Percentiles rank a stretch among this genome's conserved stretches.
Evolutionary conservation across 352 stramenopile genomes (phyloP).

Genomic region (Pythium periplocum): DNA sequence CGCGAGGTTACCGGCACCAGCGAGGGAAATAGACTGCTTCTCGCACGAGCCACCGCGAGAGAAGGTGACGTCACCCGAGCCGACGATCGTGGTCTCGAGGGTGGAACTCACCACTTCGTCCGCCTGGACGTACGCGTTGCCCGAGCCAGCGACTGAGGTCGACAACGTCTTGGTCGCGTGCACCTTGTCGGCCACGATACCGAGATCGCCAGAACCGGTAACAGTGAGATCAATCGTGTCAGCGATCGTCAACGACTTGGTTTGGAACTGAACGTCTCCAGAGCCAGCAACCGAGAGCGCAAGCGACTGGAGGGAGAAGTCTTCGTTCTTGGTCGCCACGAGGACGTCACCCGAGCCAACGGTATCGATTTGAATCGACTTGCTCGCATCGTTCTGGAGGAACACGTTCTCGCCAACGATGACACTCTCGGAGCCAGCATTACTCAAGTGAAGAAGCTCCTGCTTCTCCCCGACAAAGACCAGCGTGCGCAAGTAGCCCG

Average conservation of each 20-base stretch:
- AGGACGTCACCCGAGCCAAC: constrained; percentile 12
- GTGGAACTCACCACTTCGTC: constrained; percentile 6
- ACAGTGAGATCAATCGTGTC: constrained; percentile 6
- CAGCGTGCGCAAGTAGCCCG: constrained; percentile 29
- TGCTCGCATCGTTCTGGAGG: constrained; percentile 12
- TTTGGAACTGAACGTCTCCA: constrained; percentile 12
- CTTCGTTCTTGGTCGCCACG: constrained; percentile 3
- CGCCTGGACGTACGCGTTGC: constrained; percentile 29
- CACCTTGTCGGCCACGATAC: constrained; percentile 20
- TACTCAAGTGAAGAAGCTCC: constrained; percentile 5
- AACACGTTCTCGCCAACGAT: constrained; percentile 21
- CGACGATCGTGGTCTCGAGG: constrained; percentile 22
- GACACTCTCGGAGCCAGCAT: constrained; percentile 8
- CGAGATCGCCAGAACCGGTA: constrained; percentile 16
- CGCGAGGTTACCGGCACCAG: constrained; percentile 31
- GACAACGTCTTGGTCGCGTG: constrained; percentile 11
- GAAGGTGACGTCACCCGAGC: constrained; percentile 32
- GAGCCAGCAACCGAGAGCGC: constrained; percentile 16
- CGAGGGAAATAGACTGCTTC: constrained; percentile 23
- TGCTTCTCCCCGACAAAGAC: constrained; percentile 21
- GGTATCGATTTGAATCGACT: constrained; percentile 1
- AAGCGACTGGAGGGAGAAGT: constrained; percentile 10
- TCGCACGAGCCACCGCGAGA: constrained; percentile 20
- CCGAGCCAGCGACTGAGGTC: constrained; percentile 21
- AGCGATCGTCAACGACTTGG: constrained; percentile 10